Percentiles rank a stretch among this genome's conserved stretches.
phyloP scores from a whole-genome alignment of 768 basidiomycete genomes.

The Tephrocybe sp. region DNA sequence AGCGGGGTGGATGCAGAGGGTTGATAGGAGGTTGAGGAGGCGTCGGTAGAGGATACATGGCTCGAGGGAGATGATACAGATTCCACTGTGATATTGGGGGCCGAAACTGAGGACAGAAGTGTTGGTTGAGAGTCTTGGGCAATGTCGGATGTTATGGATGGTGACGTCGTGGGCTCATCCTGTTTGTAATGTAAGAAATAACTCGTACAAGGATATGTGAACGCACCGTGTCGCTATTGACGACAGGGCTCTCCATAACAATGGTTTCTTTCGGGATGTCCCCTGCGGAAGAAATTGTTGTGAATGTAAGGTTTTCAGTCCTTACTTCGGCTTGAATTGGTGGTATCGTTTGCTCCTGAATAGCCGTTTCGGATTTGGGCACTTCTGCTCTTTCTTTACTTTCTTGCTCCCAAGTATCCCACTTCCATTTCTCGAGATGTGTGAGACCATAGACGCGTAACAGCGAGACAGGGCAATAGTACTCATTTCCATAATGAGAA shows the following conservation, averaged over 20 bases:
- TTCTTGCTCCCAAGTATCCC: slow-evolving; percentile 80
- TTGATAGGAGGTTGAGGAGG: not conserved
- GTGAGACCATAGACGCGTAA: slow-evolving; percentile 94
- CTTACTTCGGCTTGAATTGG: not conserved
- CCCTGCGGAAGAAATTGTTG: not conserved
- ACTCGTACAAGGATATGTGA: not conserved
- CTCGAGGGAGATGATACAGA: not conserved
- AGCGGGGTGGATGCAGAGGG: not conserved
- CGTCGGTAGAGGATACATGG: not conserved
- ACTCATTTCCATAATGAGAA: slow-evolving; percentile 91
- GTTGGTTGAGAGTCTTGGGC: not conserved
- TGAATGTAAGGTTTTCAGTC: not conserved
- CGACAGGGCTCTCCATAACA: not conserved
- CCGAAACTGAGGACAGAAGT: not conserved
- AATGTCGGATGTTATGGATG: not conserved
- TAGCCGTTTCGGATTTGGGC: slow-evolving; percentile 36
- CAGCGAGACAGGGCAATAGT: slow-evolving; percentile 92
- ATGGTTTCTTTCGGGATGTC: not conserved
- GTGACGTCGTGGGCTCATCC: not conserved
- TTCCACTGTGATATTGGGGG: not conserved
- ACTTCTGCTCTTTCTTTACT: slow-evolving; percentile 35
- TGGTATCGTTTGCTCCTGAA: slow-evolving; percentile 23
- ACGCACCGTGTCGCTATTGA: not conserved
- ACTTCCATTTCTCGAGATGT: slow-evolving; percentile 94
- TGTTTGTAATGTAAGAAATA: not conserved